Percentiles rank a stretch among this genome's conserved stretches.
Conservation (phyloP, 73 alveolate genomes). For the Tetrahymena thermophila region DNA sequence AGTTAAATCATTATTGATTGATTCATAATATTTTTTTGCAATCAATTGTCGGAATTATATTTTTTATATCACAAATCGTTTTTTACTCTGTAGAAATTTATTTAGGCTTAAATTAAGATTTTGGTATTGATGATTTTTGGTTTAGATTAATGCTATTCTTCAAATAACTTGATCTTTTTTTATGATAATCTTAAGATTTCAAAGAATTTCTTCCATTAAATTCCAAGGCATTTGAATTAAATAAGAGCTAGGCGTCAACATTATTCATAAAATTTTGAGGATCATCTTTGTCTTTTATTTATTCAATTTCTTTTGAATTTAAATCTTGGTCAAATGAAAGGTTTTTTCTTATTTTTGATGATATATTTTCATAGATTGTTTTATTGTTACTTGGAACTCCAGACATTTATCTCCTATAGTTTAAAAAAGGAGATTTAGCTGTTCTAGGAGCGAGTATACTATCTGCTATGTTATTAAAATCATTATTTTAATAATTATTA, state of each 20-base stretch:
- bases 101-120: background rate
- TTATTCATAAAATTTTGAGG: background rate
- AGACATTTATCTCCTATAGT: background rate
- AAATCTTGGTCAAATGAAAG: background rate
- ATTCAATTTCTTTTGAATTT: background rate
- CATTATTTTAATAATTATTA: background rate
- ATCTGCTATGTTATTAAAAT: background rate
- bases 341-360: background rate
- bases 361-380: background rate
- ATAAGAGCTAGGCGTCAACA: background rate
- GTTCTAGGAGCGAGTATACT: background rate
- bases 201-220: background rate
- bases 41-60: background rate
- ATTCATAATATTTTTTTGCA: background rate
- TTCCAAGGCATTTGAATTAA: background rate
- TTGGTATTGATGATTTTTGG: background rate
- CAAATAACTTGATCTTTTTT: background rate
- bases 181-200: background rate
- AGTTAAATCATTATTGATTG: too few species aligned
- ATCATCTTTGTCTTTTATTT: background rate
- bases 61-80: too few species aligned
- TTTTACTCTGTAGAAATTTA: background rate
- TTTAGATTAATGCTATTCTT: background rate
- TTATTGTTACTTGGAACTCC: background rate
- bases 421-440: background rate